Conservation (phyloP, 257 asterid genomes). For the Przewalskia tangutica region DNA sequence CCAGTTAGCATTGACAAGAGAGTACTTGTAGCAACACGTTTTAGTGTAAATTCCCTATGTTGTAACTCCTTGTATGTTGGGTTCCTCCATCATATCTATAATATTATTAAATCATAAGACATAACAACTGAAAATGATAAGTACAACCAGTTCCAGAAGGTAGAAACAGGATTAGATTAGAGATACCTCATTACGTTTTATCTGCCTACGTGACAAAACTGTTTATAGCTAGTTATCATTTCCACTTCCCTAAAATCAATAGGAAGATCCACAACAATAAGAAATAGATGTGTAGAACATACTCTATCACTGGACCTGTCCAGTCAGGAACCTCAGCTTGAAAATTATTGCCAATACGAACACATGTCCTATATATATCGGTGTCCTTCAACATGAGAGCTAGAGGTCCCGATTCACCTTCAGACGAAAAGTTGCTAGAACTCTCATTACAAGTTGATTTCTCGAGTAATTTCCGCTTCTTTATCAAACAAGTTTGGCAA, state of each 20-base stretch:
- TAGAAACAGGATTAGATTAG: not conserved
- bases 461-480: conserved; percentile 45
- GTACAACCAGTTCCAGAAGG: not conserved
- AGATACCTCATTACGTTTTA: not conserved
- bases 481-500: conserved; percentile 65
- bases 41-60: not conserved
- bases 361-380: conserved; percentile 46
- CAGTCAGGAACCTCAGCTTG: conserved; percentile 77
- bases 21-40: not conserved
- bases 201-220: not conserved
- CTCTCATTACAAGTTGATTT: conserved; percentile 34
- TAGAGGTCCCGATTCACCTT: conserved; percentile 43
- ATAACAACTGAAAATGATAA: not conserved
- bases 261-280: conserved; percentile 3
- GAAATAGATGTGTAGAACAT: conserved; percentile 29
- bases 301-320: conserved; percentile 55
- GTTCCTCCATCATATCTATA: not conserved
- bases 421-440: conserved; percentile 19
- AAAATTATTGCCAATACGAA: conserved; percentile 56
- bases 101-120: not conserved
- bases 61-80: not conserved
- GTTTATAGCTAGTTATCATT: not conserved
- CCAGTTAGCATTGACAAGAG: not conserved
- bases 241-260: not conserved
- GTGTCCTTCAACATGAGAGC: conserved; percentile 47